phyloP scores from a whole-genome alignment of 345 rosid species.

The Eutrema yunnanense region DNA sequence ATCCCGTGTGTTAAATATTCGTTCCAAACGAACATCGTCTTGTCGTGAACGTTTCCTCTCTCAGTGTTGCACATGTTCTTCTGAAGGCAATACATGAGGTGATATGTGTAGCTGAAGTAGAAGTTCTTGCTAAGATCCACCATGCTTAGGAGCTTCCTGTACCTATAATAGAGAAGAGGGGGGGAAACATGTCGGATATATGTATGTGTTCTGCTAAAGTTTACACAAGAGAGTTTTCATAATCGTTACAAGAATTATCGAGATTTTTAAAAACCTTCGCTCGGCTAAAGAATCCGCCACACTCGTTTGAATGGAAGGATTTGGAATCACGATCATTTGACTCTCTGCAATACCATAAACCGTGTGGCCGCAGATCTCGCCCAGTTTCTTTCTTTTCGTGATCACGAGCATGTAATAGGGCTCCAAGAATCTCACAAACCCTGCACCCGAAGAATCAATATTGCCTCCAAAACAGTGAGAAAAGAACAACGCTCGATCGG shows the following conservation, averaged over 20 bases:
- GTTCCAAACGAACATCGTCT: constrained; percentile 87
- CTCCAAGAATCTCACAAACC: constrained; percentile 80
- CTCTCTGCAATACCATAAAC: constrained; percentile 60
- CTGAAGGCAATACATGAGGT: constrained; percentile 74
- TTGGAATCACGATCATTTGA: constrained; percentile 58
- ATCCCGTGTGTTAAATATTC: constrained; percentile 65
- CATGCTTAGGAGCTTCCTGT: constrained; percentile 78
- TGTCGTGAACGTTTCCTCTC: constrained; percentile 41
- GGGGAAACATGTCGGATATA: too few relatives aligned
- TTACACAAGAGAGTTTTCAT: too few relatives aligned
- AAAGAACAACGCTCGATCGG: background rate
- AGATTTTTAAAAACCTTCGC: constrained; percentile 48
- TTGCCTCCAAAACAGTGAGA: background rate
- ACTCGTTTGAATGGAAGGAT: constrained; percentile 45
- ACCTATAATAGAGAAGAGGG: constrained; percentile 30
- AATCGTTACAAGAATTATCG: constrained; percentile 34
- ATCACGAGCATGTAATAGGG: constrained; percentile 86
- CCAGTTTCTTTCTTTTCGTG: constrained; percentile 74
- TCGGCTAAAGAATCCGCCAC: constrained; percentile 67
- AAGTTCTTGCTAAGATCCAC: constrained; percentile 92
- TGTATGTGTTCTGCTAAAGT: too few relatives aligned
- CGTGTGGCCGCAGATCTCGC: constrained; percentile 67
- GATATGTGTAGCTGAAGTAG: constrained; percentile 94
- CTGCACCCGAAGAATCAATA: constrained; percentile 32
- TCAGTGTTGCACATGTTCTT: constrained; percentile 45